Evolutionary conservation across 805 yeast species (phyloP).

Genomic region (Schizosaccharomyces lindneri): DNA sequence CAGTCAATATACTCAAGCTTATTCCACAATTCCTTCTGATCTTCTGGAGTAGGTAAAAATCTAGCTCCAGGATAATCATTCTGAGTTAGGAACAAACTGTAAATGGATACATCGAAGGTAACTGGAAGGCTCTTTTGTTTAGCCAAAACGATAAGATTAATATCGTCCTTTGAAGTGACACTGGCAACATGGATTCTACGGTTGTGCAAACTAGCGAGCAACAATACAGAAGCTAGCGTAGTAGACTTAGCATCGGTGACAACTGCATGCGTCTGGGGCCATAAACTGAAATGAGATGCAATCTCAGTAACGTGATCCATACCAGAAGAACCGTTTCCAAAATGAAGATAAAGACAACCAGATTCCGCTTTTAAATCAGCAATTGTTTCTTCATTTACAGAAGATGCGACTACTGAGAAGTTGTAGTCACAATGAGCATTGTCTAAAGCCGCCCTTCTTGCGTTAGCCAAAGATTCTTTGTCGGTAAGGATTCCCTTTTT

Average conservation of each 20-base stretch:
- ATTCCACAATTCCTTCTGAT: conserved; percentile 64
- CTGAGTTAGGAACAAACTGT: conserved; percentile 43
- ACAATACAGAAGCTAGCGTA: conserved; percentile 72
- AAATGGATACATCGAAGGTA: conserved; percentile 72
- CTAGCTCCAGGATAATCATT: conserved; percentile 44
- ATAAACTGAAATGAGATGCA: conserved; percentile 50
- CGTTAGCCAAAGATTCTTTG: conserved; percentile 38
- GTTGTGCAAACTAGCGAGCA: conserved; percentile 67
- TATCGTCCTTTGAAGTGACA: conserved; percentile 56
- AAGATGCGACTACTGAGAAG: conserved; percentile 62
- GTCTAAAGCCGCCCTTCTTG: conserved; percentile 34
- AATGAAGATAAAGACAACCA: conserved; percentile 61
- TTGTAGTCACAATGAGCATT: conserved; percentile 62
- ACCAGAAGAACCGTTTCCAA: conserved; percentile 36
- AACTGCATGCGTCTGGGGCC: conserved; percentile 70
- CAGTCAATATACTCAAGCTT: conserved; percentile 51
- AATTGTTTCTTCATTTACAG: conserved; percentile 35
- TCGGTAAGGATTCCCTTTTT: conserved; percentile 31
- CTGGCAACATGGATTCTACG: conserved; percentile 74
- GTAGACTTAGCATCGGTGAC: conserved; percentile 82
- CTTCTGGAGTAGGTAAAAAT: conserved; percentile 57
- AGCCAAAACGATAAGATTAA: conserved; percentile 61
- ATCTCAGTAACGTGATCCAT: conserved; percentile 47
- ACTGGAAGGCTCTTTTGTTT: conserved; percentile 60
- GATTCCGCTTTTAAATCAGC: conserved; percentile 39